Evolutionary conservation across 2,329 filamentous ascomycete species (phyloP).

Genomic region (Eutypella sp.): DNA sequence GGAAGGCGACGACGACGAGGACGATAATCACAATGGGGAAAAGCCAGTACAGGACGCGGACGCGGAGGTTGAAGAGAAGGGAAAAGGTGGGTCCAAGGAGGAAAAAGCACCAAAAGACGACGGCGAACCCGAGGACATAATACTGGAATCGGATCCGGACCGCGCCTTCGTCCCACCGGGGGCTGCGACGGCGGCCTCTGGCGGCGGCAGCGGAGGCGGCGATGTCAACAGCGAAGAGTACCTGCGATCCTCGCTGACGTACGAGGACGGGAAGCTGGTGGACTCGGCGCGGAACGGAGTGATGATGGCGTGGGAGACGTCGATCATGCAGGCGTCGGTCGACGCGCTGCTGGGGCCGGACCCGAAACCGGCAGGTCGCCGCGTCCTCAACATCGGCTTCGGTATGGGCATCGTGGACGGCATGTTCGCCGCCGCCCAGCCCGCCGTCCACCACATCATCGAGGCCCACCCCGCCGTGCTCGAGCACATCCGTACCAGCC

Average conservation of each 20-base stretch:
- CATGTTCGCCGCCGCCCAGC: conserved; percentile 65
- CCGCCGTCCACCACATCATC: conserved; percentile 73
- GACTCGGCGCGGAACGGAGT: conserved; percentile 76
- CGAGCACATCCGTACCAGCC: conserved; percentile 46
- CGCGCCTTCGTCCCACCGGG: conserved; percentile 31
- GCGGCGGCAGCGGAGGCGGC: conserved; percentile 28
- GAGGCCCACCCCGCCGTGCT: conserved; percentile 80
- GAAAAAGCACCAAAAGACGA: conserved; percentile 15
- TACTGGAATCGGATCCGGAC: conserved; percentile 19
- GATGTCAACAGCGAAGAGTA: conserved; percentile 62
- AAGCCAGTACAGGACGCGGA: conserved; percentile 37
- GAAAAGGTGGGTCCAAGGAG: conserved; percentile 13
- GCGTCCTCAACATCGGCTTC: conserved; percentile 81
- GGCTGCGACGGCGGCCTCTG: conserved; percentile 23
- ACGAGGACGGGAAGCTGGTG: conserved; percentile 62
- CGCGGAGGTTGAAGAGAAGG: conserved; percentile 27
- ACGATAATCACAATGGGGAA: conserved; percentile 42
- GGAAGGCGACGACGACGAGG: conserved; percentile 41
- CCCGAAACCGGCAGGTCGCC: conserved; percentile 47
- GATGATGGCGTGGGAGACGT: conserved; percentile 91
- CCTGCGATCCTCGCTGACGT: conserved; percentile 61
- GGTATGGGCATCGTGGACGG: conserved; percentile 86
- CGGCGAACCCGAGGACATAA: conserved; percentile 16
- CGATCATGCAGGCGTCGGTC: conserved; percentile 77
- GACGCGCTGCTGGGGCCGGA: conserved; percentile 49